A percentile compares a stretch with the other conserved stretches of the same genome.
Evolutionary conservation across 805 yeast species (phyloP).

Genomic region (Cephaloascus fragrans): DNA sequence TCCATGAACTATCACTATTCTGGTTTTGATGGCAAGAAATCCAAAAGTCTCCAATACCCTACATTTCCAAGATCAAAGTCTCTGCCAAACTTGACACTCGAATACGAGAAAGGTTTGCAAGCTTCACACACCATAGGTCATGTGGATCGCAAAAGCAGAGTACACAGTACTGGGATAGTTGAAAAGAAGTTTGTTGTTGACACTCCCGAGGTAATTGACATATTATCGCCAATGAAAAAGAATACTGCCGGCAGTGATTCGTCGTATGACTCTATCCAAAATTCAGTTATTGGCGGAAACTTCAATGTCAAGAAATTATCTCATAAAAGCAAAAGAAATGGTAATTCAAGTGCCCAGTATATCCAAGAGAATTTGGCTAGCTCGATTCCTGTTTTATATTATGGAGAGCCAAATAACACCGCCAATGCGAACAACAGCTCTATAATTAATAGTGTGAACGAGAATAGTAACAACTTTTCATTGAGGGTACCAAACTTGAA

Average conservation of each 20-base stretch:
- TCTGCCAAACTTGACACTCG: not conserved
- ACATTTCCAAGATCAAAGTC: conserved; percentile 2
- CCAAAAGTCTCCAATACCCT: not conserved
- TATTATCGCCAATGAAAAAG: not conserved
- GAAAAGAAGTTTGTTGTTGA: not conserved
- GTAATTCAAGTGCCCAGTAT: not conserved
- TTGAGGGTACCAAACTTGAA: not conserved
- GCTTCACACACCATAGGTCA: too few relatives aligned
- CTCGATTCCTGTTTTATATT: not conserved
- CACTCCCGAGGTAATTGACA: not conserved
- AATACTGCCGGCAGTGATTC: not conserved
- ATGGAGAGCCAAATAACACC: not conserved
- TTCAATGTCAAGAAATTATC: not conserved
- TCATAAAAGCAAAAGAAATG: not conserved
- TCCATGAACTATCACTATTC: not conserved
- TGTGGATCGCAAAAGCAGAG: not conserved
- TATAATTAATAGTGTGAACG: too few relatives aligned
- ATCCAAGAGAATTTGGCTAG: not conserved
- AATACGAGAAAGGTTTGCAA: not conserved
- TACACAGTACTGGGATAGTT: too few relatives aligned
- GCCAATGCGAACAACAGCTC: not conserved
- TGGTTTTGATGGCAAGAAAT: not conserved
- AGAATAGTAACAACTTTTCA: too few relatives aligned
- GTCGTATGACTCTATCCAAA: not conserved
- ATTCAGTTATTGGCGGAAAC: not conserved